Percentiles rank a stretch among this genome's conserved stretches.
Conservation (phyloP, 2,329 filamentous ascomycete species). For the Ceratocystis alfenasii region DNA sequence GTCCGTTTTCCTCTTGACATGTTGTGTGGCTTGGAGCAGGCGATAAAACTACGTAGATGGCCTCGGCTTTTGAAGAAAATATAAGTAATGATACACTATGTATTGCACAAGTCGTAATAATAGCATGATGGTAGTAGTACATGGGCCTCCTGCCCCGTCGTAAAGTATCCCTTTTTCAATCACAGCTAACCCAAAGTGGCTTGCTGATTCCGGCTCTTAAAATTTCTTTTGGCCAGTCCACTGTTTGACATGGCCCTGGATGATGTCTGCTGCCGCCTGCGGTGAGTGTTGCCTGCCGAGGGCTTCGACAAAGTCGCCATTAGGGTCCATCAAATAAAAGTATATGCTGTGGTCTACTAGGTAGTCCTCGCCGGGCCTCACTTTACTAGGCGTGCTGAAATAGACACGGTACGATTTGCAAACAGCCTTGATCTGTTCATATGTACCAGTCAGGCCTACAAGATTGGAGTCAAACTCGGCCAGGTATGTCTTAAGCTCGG, state of each 20-base stretch:
- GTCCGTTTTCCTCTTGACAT: no score
- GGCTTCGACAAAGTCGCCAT: conserved; percentile 95
- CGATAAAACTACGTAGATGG: no score
- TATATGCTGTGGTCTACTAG: conserved; percentile 98
- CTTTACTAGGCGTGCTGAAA: conserved; percentile 80
- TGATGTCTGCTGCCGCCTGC: conserved; percentile 70
- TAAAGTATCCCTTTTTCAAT: background rate
- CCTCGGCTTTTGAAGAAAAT: background rate
- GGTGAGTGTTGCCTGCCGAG: conserved; percentile 90
- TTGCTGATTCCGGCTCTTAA: conserved; percentile 13
- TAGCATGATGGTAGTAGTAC: conserved; percentile 14
- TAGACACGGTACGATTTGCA: conserved; percentile 97
- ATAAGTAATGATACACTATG: conserved; percentile 15
- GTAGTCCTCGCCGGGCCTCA: conserved; percentile 92
- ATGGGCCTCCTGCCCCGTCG: conserved; percentile 3
- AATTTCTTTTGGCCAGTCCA: conserved; percentile 32
- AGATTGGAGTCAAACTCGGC: conserved; percentile 80
- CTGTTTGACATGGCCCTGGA: conserved; percentile 69
- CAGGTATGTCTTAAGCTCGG: conserved; percentile 74
- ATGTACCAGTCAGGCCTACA: conserved; percentile 81
- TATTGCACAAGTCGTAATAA: conserved; percentile 10
- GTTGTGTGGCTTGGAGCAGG: no score
- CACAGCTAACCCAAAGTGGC: background rate
- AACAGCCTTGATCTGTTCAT: conserved; percentile 83
- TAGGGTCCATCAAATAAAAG: conserved; percentile 98